Evolutionary conservation across 2,329 filamentous ascomycete genomes (phyloP).

Genomic region (Phyllosticta citrichinensis): DNA sequence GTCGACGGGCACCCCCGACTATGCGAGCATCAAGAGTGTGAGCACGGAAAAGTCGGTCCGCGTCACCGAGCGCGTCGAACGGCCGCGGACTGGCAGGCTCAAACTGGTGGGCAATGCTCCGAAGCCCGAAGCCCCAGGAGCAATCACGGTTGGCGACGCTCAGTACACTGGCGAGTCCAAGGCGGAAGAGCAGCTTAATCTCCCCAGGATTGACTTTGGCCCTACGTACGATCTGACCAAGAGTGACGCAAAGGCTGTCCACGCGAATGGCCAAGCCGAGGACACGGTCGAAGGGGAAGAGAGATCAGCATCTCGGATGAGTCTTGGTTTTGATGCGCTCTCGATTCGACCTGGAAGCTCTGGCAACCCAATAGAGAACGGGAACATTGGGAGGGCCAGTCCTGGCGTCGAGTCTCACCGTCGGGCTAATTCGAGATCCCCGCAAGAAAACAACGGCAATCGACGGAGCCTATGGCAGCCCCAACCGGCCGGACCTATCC

Average conservation of each 20-base stretch:
- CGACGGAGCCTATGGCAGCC: slow-evolving; percentile 72
- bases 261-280: background rate
- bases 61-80: slow-evolving; percentile 30
- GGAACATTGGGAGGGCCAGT: slow-evolving; percentile 24
- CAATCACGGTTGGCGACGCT: slow-evolving; percentile 38
- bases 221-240: slow-evolving; percentile 63
- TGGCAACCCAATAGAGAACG: slow-evolving; percentile 21
- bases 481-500: slow-evolving; percentile 44
- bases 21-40: slow-evolving; percentile 54
- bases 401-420: slow-evolving; percentile 34
- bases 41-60: slow-evolving; percentile 30
- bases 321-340: background rate
- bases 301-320: slow-evolving; percentile 1
- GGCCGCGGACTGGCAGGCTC: slow-evolving; percentile 69
- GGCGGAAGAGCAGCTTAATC: slow-evolving; percentile 36
- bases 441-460: slow-evolving; percentile 28
- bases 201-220: slow-evolving; percentile 77
- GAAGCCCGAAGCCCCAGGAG: slow-evolving; percentile 27
- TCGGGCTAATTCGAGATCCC: slow-evolving; percentile 23
- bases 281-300: slow-evolving; percentile 4
- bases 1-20: slow-evolving; percentile 63
- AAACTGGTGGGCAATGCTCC: slow-evolving; percentile 57
- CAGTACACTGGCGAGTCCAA: slow-evolving; percentile 28
- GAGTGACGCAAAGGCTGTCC: slow-evolving; percentile 35
- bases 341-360: slow-evolving; percentile 11